A percentile compares a stretch with the other conserved stretches of the same genome.
Conservation (phyloP, 148 eudicot genomes). For the Rhododendron kiyosumense region DNA sequence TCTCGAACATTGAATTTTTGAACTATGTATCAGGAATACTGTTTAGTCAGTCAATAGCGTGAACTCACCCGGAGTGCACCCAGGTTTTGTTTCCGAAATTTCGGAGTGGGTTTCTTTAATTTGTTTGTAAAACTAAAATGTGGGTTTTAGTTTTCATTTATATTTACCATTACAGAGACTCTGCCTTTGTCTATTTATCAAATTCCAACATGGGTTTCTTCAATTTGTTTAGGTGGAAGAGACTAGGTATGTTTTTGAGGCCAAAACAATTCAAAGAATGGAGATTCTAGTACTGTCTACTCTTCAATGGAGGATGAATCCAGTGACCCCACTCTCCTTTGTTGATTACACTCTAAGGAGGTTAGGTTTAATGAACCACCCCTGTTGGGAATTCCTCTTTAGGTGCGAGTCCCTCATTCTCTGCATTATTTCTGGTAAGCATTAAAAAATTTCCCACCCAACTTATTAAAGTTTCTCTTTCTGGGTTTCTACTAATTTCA, state of each 20-base stretch:
- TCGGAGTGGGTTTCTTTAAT: too few relatives aligned
- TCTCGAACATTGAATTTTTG: too few relatives aligned
- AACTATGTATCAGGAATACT: too few relatives aligned
- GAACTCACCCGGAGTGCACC: too few relatives aligned
- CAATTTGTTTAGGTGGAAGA: slow-evolving; percentile 47
- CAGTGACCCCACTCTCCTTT: slow-evolving; percentile 69
- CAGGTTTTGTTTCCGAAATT: too few relatives aligned
- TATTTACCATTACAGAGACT: too few relatives aligned
- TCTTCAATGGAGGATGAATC: slow-evolving; percentile 71
- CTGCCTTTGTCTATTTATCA: neutral
- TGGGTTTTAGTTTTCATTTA: too few relatives aligned
- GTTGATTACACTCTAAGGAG: slow-evolving; percentile 53
- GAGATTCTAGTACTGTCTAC: slow-evolving; percentile 62
- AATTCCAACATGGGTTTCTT: neutral
- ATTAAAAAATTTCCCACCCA: neutral
- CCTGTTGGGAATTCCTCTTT: slow-evolving; percentile 40
- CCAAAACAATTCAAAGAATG: slow-evolving; percentile 67
- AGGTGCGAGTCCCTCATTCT: slow-evolving; percentile 49
- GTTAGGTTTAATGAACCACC: slow-evolving; percentile 34
- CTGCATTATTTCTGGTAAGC: slow-evolving; percentile 44
- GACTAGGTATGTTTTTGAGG: slow-evolving; percentile 48
- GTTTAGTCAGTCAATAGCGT: too few relatives aligned
- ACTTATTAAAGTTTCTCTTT: neutral
- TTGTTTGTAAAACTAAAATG: too few relatives aligned
- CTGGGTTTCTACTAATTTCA: neutral